These are phyloP conservation scores for Diaporthe batatas DNA, from an alignment of 2,329 filamentous ascomycete species.

Conservation along the genomic window DNA sequence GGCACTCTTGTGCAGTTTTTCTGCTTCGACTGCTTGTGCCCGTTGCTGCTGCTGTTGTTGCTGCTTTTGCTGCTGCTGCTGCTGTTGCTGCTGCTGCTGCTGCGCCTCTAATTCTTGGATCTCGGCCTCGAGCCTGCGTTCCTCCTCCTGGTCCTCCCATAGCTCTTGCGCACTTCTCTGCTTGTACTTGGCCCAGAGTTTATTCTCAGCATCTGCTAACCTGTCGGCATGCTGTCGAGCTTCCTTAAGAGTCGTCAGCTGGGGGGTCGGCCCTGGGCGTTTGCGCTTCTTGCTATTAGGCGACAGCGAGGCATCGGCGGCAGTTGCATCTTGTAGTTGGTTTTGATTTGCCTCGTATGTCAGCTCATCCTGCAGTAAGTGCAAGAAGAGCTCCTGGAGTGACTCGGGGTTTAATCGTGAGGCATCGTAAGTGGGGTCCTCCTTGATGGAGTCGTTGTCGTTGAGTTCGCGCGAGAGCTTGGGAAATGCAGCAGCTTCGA, in stretches of 20 bases:
- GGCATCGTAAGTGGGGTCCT: conserved; percentile 79
- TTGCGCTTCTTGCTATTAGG: conserved; percentile 81
- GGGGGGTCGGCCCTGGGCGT: conserved; percentile 69
- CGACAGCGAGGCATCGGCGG: conserved; percentile 60
- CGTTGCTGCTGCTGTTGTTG: neutral
- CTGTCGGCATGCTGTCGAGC: conserved; percentile 75
- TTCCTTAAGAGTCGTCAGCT: conserved; percentile 74
- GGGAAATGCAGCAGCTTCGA: conserved; percentile 51
- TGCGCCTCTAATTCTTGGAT: conserved; percentile 74
- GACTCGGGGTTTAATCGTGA: conserved; percentile 81
- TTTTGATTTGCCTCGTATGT: conserved; percentile 57
- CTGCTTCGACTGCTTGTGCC: conserved; percentile 50
- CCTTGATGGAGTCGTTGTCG: conserved; percentile 79
- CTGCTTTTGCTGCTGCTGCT: neutral
- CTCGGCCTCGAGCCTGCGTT: conserved; percentile 74
- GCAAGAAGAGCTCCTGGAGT: conserved; percentile 82
- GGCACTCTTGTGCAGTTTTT: conserved; percentile 39
- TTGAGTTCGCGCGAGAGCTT: conserved; percentile 71
- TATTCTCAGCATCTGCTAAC: conserved; percentile 77
- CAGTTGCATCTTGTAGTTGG: conserved; percentile 28
- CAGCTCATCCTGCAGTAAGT: conserved; percentile 81
- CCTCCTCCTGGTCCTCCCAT: conserved; percentile 78
- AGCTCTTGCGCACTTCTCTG: conserved; percentile 78
- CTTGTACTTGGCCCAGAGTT: conserved; percentile 81
- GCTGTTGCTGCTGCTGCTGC: conserved; percentile 47